Evolutionary conservation across 2,329 filamentous ascomycete species (phyloP), one percentile per base, ranked within the genome.

Genomic region (Davidsoniella australis): DNA sequence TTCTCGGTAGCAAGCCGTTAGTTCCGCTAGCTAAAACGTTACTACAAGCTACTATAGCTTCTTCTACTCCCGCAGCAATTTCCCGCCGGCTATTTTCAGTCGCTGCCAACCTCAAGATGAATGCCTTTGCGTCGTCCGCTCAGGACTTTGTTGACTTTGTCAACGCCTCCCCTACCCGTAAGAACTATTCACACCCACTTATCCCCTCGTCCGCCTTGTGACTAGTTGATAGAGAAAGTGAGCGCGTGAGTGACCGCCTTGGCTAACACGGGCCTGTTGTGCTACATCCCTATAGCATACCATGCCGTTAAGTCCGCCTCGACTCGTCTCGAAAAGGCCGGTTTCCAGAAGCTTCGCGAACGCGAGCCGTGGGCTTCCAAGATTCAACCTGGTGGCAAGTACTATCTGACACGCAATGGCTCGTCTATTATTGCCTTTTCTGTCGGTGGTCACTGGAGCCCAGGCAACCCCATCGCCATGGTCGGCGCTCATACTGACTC

Each of bases 401-500:
- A 96, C 72, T 95, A 88, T 68, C 76, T 95, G 59, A 96, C 89
- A 44, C 82, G 89, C 56, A 96, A 96, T 67, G 81, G 77, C 52
- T 94, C 87, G 23, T 93, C 89, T 45, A 84, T 96, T 55, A 78
- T 94, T 52, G 88, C 88, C 55, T 96, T 96, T 65, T 84, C 85
- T 54, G 82, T 96, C 59, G 89, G 89, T 60, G 76, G 78, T 59
- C 81, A 84, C 68, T 98, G 89, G 89, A 82, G 81, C 61, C 79
- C 89, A 2, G 89, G 89, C 41, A 94, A 94, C 63, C 81, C 88
- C 7, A 80, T 95, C 55, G 75, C 85, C 62, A 94, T 96, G 76
- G 78, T 98, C 54, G 91, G 89, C 57, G 88, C 91, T 38, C 89
- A 98, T 66, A 96, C 91, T 52, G 91, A 98, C 66, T 95, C 88